Evolutionary conservation across 305 asterid genomes (phyloP), one percentile per base, ranked within the genome.

Genomic region (Plantago coronopus): DNA sequence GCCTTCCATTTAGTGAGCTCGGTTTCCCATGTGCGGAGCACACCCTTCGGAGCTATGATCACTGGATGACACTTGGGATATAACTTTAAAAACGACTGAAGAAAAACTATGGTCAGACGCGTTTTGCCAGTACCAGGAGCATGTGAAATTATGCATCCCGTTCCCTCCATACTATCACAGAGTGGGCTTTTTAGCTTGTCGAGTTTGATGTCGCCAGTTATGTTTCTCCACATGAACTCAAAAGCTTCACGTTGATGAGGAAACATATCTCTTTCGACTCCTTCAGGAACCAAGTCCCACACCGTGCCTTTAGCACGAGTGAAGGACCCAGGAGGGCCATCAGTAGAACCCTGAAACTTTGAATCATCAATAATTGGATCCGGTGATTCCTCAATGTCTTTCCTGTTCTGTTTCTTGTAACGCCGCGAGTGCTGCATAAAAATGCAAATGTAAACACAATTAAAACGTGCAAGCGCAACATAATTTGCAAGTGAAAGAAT

Each of bases 91-190:
- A 86, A 79, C 4, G 94, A 22, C 72, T 43, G 68, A 51, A 84
- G 80, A 65, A 89, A 89, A 38, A 74, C 81, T 47, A 89, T 75
- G 2, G 84, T 77, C 62, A 86, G 77, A 25, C 81, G 76, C 7
- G 91, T 78, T 64, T 89, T 87, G 21, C 95, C 95, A 0, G 97
- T 89, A 10, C 95, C 94, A 13, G 94, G 97, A 4, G 94, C 95
- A 46, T 89, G 97, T 7, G 94, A 86, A 2, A 89, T 89, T 22
- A 89, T 89, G 76, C 95, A 86, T 15, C 97, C 57, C 34, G 37
- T 51, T 51, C 57, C 89, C 5, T 70, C 68, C 27, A 81, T 82
- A 22, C 38, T 78, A 6, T 50, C 63, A 1, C 76, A 34, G 0
- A 72, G 76, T 0, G 73, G 68, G 15, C 48, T 21, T 29, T 57